A percentile compares a stretch with the other conserved stretches of the same genome.
These are phyloP conservation scores for Caryopteris hybrid DNA, from an alignment of 305 asterid genomes.

Conservation along the genomic window DNA sequence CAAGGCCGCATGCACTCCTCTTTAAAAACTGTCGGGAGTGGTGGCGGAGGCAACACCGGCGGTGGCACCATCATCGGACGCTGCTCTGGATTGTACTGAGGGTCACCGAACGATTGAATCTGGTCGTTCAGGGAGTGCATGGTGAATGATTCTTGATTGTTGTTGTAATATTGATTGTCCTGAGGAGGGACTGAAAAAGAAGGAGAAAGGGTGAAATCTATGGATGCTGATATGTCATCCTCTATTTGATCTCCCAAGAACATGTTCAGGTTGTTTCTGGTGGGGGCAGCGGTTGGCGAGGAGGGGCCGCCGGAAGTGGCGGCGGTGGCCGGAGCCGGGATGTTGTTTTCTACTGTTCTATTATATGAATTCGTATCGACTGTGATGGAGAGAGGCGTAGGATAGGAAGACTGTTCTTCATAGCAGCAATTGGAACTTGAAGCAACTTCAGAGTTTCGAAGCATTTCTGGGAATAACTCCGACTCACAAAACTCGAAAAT, in stretches of 20 bases:
- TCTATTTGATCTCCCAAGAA: slow-evolving; percentile 45
- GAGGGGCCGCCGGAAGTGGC: background rate
- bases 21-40: slow-evolving; percentile 27
- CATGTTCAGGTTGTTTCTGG: slow-evolving; percentile 21
- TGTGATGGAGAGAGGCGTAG: slow-evolving; percentile 35
- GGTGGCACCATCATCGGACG: slow-evolving; percentile 8
- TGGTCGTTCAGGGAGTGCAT: slow-evolving; percentile 10
- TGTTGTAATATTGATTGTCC: slow-evolving; percentile 22
- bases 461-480: slow-evolving; percentile 48
- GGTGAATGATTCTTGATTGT: slow-evolving; percentile 39
- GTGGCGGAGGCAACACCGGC: slow-evolving; percentile 10
- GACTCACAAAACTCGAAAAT: slow-evolving; percentile 62
- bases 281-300: background rate
- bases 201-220: slow-evolving; percentile 47
- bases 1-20: slow-evolving; percentile 39
- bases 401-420: slow-evolving; percentile 65
- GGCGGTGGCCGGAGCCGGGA: background rate
- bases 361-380: slow-evolving; percentile 33
- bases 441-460: slow-evolving; percentile 68
- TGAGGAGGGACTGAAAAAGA: background rate
- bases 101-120: slow-evolving; percentile 7
- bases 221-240: slow-evolving; percentile 57
- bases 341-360: background rate
- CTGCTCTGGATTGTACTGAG: too few species aligned
- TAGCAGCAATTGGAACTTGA: slow-evolving; percentile 73